phyloP scores from a whole-genome alignment of 2,329 filamentous ascomycete species.

The Pyrenophora teres region DNA sequence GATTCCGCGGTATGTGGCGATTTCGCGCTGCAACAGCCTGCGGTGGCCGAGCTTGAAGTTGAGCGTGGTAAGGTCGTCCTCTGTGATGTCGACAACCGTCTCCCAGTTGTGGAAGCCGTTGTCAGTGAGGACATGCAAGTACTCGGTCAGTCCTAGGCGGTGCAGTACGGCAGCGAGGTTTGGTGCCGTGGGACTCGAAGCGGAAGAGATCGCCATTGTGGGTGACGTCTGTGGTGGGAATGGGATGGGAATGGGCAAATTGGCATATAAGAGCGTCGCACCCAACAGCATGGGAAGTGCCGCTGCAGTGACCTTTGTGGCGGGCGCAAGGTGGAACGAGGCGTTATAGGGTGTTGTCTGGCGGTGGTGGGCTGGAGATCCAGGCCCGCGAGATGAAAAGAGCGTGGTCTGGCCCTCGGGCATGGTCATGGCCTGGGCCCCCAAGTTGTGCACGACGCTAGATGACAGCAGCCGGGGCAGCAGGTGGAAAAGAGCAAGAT shows the following conservation, averaged over 20 bases:
- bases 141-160: conserved; percentile 38
- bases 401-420: conserved; percentile 19
- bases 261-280: conserved; percentile 14
- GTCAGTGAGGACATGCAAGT: conserved; percentile 33
- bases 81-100: conserved; percentile 48
- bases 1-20: conserved; percentile 44
- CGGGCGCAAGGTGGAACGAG: conserved; percentile 10
- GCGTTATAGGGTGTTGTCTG: conserved; percentile 13
- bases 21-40: conserved; percentile 47
- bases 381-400: conserved; percentile 19
- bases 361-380: conserved; percentile 19
- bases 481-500: background rate
- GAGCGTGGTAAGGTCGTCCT: conserved; percentile 45
- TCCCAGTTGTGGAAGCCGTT: conserved; percentile 49
- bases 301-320: conserved; percentile 3
- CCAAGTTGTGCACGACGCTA: conserved; percentile 7
- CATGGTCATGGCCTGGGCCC: conserved; percentile 3
- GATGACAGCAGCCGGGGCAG: conserved; percentile 3
- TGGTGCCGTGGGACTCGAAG: conserved; percentile 14
- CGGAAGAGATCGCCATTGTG: conserved; percentile 36
- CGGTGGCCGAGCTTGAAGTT: conserved; percentile 50
- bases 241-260: conserved; percentile 20
- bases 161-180: conserved; percentile 37
- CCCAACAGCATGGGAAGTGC: conserved; percentile 6
- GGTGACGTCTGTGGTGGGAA: conserved; percentile 21